phyloP scores from a whole-genome alignment of 768 basidiomycete genomes.

The Trametes villosa region DNA sequence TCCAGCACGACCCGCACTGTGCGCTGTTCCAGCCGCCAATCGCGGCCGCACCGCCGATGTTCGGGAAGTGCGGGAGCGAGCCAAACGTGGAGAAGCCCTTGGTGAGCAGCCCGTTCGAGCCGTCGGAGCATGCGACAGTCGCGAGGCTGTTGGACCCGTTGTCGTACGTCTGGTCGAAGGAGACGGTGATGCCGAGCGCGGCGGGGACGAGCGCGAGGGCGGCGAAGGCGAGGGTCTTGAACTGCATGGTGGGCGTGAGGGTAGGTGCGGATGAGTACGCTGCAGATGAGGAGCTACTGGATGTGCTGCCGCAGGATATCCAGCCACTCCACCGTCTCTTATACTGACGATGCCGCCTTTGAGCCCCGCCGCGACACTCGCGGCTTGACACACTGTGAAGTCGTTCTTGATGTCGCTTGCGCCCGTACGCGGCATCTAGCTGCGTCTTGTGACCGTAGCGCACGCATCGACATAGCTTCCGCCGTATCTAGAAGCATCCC shows the following conservation, averaged over 20 bases:
- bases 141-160: slow-evolving; percentile 41
- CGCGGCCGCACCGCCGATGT: slow-evolving; percentile 59
- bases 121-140: slow-evolving; percentile 55
- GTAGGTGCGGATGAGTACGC: not conserved
- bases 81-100: slow-evolving; percentile 51
- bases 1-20: slow-evolving; percentile 65
- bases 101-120: slow-evolving; percentile 52
- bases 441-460: slow-evolving; percentile 6
- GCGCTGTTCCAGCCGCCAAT: slow-evolving; percentile 53
- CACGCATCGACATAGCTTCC: not conserved
- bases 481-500: slow-evolving; percentile 7
- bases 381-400: not conserved
- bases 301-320: not conserved
- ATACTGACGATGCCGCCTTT: not conserved
- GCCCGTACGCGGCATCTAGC: not conserved
- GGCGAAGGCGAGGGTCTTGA: slow-evolving; percentile 25
- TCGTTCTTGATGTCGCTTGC: slow-evolving; percentile 8
- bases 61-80: slow-evolving; percentile 58
- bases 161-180: slow-evolving; percentile 58
- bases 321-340: not conserved
- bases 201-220: slow-evolving; percentile 17
- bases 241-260: slow-evolving; percentile 28
- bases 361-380: not conserved
- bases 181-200: slow-evolving; percentile 30
- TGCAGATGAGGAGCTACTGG: slow-evolving; percentile 1